A percentile compares a stretch with the other conserved stretches of the same genome.
Conservation (phyloP, 148 eudicot species). For the Selenicereus undatus region DNA sequence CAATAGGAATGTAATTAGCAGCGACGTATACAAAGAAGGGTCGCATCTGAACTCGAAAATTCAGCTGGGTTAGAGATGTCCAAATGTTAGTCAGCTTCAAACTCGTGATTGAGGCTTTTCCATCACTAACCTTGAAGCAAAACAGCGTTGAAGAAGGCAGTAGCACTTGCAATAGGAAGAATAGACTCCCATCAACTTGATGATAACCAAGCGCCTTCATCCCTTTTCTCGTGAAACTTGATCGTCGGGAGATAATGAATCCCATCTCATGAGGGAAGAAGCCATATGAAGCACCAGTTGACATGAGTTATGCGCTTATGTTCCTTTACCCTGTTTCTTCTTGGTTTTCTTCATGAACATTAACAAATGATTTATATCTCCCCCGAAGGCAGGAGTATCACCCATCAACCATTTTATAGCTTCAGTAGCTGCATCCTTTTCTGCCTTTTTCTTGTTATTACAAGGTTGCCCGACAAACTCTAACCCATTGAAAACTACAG, state of each 20-base stretch:
- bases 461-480: conserved; percentile 75
- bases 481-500: conserved; percentile 69
- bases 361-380: conserved; percentile 56
- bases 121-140: neutral
- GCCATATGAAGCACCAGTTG: neutral
- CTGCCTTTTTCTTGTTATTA: conserved; percentile 77
- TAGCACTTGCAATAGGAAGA: conserved; percentile 1
- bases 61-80: neutral
- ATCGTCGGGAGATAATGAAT: neutral
- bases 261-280: conserved; percentile 1
- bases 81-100: neutral
- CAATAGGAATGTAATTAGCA: neutral
- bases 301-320: conserved; percentile 3
- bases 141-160: neutral
- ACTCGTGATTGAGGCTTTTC: neutral
- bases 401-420: conserved; percentile 84
- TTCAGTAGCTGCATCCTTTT: conserved; percentile 86
- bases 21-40: neutral
- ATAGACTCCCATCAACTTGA: neutral
- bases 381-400: conserved; percentile 54
- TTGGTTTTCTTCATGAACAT: conserved; percentile 62
- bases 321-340: conserved; percentile 44
- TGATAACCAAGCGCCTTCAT: neutral
- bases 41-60: neutral
- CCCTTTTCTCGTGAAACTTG: neutral